Base-by-base conservation (phyloP, 2,329 filamentous ascomycete genomes). In the Penicillium psychrosexuale region DNA sequence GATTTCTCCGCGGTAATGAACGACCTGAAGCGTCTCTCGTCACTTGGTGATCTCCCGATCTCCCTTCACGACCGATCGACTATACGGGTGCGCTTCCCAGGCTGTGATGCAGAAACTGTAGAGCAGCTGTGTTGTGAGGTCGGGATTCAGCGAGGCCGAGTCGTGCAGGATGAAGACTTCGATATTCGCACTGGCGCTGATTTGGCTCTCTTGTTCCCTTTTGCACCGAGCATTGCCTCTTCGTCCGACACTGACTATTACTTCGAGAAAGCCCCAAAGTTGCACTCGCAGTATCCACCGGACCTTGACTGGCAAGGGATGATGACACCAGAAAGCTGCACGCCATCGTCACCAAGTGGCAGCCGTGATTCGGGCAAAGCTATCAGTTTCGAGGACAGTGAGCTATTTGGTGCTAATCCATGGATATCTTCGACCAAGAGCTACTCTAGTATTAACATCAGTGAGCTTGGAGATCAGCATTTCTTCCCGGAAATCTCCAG, bases 121-220 rank as follows among this genome's bases (percentile, higher is more conserved):
- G 90, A 96, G 68, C 79, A 81, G 3, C 81, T 99, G 1, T 97
- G 92, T 70, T 85, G 90, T 44, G 94, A 99, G 69, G 81, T 96
- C 11, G 89, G 88, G n/a, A 81, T 99, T 8, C 84, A 87, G 59
- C 82, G 91, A 50, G 94, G 94, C 1, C 77, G 89, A 4, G 83
- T 97, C 4, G 78, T 82, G 12, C 88, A 97, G 75, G 94, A 97
- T 61, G 79, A 82, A 31, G 85, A 87, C 17, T 96, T 96, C 64
- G 84, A 90, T 52, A 67, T 73, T 7, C 84, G 82, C 53, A 80
- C 81, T 27, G 91, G 88, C 8, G 84, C 85, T 1, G 80, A 88
- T 1, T 82, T 94, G 61, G 90, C 91, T 5, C 80, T 97, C 19
- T 82, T 86, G 40, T 97, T 96, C 66, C 93, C 93, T 0, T 96